Evolutionary conservation across 495 filamentous ascomycete genomes (phyloP), one percentile per base, ranked within the genome.

Genomic region (Trypethelium eluteriae): DNA sequence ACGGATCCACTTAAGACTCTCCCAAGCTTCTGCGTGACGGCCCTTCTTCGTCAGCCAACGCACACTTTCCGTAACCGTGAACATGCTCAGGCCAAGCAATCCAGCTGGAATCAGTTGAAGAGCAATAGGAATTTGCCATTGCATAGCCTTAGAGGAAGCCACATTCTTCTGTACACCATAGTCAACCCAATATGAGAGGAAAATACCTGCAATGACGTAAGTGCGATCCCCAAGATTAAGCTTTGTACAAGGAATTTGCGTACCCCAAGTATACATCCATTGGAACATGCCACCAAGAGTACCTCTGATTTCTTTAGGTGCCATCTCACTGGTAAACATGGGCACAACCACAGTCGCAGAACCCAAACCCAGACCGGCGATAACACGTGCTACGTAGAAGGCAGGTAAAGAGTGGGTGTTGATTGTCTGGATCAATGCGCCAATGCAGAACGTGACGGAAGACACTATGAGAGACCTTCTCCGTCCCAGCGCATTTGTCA

Each of bases 381-480:
- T 70, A n/a, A 74, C 70, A 3, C 72, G 65, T 11, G 70, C 72
- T 39, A 69, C 49, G 59, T 72, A 74, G 61, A 77, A 68, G 59
- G 70, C 71, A 16, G 68, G 50, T 1, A 70, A 59, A 39, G 65
- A 69, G 25, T 70, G 72, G 1, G 74, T 74, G 56, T 73, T 72
- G 65, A 73, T 74, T 6, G 75, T 77, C 62, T 77, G 71, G 39
- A 74, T 69, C 16, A 73, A 47, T 35, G 70, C 65, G 38, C 72
- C 72, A 38, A 74, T 35, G 41, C 67, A 64, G 69, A 74, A 74
- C 36, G 72, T 72, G 50, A 67, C 34, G 18, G 67, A 65, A 36
- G 68, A 69, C 32, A 63, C 38, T 2, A 72, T 71, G 36, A 73
- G 70, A 62, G 71, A 62, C 56, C 47, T 67, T 56, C 67, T 71